Evolutionary conservation across 2,329 filamentous ascomycete species (phyloP).

Genomic region (Xylariaceae sp.): DNA sequence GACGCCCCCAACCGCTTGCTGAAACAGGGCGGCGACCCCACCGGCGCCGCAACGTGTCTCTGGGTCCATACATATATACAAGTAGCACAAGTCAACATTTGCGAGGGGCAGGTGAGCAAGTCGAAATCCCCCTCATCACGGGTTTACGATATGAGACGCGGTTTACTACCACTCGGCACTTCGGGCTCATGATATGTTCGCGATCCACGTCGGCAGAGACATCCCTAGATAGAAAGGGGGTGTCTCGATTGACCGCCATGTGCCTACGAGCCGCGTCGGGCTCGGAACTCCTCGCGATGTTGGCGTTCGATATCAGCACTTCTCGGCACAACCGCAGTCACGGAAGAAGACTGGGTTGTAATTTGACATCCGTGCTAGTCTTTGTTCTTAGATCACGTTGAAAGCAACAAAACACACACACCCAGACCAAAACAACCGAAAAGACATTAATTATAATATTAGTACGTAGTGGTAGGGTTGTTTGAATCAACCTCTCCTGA

Average conservation of each 20-base stretch:
- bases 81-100: not conserved
- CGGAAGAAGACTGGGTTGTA: constrained; percentile 78
- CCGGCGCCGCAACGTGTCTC: not conserved
- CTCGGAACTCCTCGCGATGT: constrained; percentile 42
- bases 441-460: constrained; percentile 13
- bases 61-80: not conserved
- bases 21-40: not conserved
- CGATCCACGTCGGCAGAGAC: constrained; percentile 38
- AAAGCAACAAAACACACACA: not conserved
- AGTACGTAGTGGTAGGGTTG: constrained; percentile 21
- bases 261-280: constrained; percentile 37
- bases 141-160: not conserved
- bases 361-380: constrained; percentile 98
- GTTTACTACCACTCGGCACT: constrained; percentile 36
- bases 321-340: constrained; percentile 98
- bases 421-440: not conserved
- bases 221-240: constrained; percentile 12
- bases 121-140: not conserved
- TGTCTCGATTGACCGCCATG: constrained; percentile 24
- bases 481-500: constrained; percentile 4
- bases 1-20: not conserved
- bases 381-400: not conserved
- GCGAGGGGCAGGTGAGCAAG: not conserved
- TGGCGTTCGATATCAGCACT: constrained; percentile 81
- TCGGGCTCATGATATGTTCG: constrained; percentile 32